Evolutionary conservation across 1,139 yeast species (phyloP).

Genomic region (Suhomyces atakaporum): DNA sequence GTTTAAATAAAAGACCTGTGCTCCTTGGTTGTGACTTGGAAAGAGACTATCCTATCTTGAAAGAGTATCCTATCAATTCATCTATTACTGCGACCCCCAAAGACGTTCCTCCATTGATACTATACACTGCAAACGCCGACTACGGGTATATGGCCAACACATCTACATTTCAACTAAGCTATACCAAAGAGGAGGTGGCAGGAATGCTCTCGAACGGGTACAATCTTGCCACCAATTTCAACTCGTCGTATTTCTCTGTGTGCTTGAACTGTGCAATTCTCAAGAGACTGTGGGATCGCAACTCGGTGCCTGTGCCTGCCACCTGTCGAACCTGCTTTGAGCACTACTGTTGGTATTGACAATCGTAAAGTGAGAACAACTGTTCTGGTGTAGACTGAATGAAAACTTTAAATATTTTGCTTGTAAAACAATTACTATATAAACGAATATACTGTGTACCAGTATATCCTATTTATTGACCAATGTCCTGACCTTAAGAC

Average conservation of each 20-base stretch:
- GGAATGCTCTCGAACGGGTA: slow-evolving; percentile 55
- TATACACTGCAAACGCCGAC: slow-evolving; percentile 51
- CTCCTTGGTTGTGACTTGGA: slow-evolving; percentile 59
- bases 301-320: slow-evolving; percentile 16
- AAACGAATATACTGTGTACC: too few relatives aligned
- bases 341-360: slow-evolving; percentile 23
- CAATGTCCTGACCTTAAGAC: too few relatives aligned
- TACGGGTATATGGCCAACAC: slow-evolving; percentile 50
- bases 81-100: slow-evolving; percentile 3
- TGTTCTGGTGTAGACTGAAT: too few relatives aligned
- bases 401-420: too few relatives aligned
- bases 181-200: slow-evolving; percentile 41
- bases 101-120: slow-evolving; percentile 52
- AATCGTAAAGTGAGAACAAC: too few relatives aligned
- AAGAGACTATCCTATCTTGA: slow-evolving; percentile 26
- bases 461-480: too few relatives aligned
- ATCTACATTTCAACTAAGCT: slow-evolving; percentile 61
- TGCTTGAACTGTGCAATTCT: slow-evolving; percentile 64
- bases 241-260: slow-evolving; percentile 43
- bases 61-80: neutral
- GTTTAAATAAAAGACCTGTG: slow-evolving; percentile 40
- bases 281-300: slow-evolving; percentile 55
- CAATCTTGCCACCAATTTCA: slow-evolving; percentile 48
- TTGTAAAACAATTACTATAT: too few relatives aligned
- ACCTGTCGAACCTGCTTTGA: slow-evolving; percentile 24